phyloP scores from a whole-genome alignment of 768 basidiomycete genomes.

The Mycena rosella region DNA sequence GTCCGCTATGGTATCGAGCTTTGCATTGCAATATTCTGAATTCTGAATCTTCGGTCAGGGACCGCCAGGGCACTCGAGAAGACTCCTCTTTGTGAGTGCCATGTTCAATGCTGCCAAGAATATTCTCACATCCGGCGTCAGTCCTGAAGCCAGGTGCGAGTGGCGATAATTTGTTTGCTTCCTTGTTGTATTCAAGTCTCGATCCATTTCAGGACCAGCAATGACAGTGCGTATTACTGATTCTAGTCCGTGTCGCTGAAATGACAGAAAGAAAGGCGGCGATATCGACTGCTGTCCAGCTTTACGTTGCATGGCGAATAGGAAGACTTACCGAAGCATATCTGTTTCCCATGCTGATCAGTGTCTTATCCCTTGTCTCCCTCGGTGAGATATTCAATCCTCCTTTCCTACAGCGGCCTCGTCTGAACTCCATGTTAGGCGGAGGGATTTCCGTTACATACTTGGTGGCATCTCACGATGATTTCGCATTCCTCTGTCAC shows the following conservation, averaged over 20 bases:
- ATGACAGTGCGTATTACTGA: constrained; percentile 6
- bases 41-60: neutral
- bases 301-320: constrained; percentile 36
- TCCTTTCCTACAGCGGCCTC: neutral
- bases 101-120: neutral
- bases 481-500: constrained; percentile 1
- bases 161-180: too few species aligned
- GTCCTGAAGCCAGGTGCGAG: constrained; percentile 25
- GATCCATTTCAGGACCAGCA: constrained; percentile 7
- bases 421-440: constrained; percentile 3
- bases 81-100: constrained; percentile 22
- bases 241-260: neutral
- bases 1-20: constrained; percentile 23
- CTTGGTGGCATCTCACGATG: neutral
- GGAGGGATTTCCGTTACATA: constrained; percentile 29
- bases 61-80: constrained; percentile 8
- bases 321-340: constrained; percentile 10
- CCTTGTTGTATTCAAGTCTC: neutral
- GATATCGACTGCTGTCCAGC: constrained; percentile 36
- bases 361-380: constrained; percentile 18
- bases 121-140: neutral
- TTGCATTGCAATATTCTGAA: neutral
- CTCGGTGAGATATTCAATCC: constrained; percentile 14
- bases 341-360: constrained; percentile 10
- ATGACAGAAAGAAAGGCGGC: constrained; percentile 11